Evolutionary conservation across 1,284 basidiomycete genomes (phyloP).

Genomic region (Ceratobasidium sp.): DNA sequence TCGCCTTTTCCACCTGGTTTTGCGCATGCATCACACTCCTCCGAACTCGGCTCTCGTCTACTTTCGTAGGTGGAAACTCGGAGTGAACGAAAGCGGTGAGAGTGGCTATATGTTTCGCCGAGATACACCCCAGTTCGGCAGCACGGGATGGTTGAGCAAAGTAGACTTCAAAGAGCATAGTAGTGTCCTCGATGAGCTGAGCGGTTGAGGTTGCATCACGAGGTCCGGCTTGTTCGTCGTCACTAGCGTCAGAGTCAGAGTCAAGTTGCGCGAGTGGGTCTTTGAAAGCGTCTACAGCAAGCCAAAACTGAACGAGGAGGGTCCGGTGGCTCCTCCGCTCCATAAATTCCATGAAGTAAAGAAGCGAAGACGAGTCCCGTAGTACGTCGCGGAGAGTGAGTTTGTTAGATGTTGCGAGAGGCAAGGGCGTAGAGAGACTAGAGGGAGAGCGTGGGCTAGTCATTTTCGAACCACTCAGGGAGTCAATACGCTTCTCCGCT

Average conservation of each 20-base stretch:
- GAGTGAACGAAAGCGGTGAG: conserved; percentile 76
- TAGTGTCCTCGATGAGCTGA: conserved; percentile 82
- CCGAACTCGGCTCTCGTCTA: conserved; percentile 73
- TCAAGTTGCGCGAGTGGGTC: conserved; percentile 90
- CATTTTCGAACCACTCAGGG: conserved; percentile 74
- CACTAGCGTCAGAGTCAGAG: conserved; percentile 67
- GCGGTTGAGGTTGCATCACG: conserved; percentile 69
- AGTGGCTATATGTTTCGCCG: conserved; percentile 74
- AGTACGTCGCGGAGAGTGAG: conserved; percentile 77
- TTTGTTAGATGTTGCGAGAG: conserved; percentile 23
- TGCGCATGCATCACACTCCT: conserved; percentile 87
- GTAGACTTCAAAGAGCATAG: conserved; percentile 88
- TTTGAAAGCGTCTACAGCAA: conserved; percentile 97
- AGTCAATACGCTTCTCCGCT: conserved; percentile 85
- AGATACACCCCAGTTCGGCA: conserved; percentile 73
- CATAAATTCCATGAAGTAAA: conserved; percentile 98
- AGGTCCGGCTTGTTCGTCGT: conserved; percentile 68
- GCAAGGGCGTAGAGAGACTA: conserved; percentile 3
- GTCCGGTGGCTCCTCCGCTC: conserved; percentile 84
- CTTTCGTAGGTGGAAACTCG: conserved; percentile 55
- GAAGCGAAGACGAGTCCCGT: conserved; percentile 87
- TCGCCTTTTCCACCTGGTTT: conserved; percentile 84
- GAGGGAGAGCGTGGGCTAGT: conserved; percentile 60
- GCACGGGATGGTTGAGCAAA: conserved; percentile 74
- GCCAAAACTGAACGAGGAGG: conserved; percentile 94